Percentiles rank a stretch among this genome's conserved stretches.
phyloP scores from a whole-genome alignment of 2,329 filamentous ascomycete genomes.

The Alternaria solani region DNA sequence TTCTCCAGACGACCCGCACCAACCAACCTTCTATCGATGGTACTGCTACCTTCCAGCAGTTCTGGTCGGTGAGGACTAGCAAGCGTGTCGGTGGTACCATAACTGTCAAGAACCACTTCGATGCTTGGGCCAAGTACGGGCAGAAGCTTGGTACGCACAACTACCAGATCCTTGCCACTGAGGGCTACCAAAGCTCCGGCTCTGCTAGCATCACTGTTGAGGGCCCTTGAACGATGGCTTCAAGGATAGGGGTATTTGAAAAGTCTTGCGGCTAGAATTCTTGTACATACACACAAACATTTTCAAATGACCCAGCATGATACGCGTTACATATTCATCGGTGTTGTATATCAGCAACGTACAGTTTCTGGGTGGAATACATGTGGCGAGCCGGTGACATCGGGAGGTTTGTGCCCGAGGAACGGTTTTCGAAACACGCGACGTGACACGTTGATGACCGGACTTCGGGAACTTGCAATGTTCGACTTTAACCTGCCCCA shows the following conservation, averaged over 20 bases:
- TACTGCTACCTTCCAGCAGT: constrained; percentile 64
- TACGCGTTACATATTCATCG: background rate
- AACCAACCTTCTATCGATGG: constrained; percentile 64
- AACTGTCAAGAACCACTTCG: constrained; percentile 60
- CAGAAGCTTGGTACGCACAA: constrained; percentile 59
- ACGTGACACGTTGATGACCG: background rate
- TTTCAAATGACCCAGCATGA: background rate
- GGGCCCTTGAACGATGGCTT: background rate
- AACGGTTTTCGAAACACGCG: background rate
- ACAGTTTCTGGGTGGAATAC: background rate
- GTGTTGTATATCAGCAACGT: background rate
- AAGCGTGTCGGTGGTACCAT: constrained; percentile 63
- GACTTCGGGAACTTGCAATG: background rate
- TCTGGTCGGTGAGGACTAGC: constrained; percentile 60
- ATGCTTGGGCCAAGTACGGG: constrained; percentile 61
- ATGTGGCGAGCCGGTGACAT: background rate
- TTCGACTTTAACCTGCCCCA: too few relatives aligned
- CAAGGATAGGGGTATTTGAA: background rate
- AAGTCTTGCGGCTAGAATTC: background rate
- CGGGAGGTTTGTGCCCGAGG: background rate
- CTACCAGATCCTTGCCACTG: constrained; percentile 65
- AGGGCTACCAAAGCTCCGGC: constrained; percentile 63
- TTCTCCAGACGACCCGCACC: constrained; percentile 59
- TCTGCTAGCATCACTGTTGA: constrained; percentile 58
- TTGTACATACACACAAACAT: constrained; percentile 5